These are phyloP conservation scores for Russula foetens DNA, from an alignment of 768 basidiomycete species.

Conservation along the genomic window DNA sequence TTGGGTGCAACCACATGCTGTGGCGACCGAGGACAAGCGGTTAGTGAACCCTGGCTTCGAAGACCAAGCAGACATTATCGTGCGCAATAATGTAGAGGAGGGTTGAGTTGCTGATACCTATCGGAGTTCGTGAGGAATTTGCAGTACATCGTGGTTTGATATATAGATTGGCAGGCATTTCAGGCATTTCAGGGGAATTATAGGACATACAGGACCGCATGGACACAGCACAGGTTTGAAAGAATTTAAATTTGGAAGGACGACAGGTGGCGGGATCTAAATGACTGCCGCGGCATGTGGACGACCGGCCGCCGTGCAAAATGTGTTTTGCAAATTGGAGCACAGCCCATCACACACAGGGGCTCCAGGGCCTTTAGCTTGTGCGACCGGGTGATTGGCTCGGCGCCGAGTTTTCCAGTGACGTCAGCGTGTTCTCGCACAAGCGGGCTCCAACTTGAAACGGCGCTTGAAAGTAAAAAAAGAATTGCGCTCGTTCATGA, in stretches of 20 bases:
- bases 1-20: conserved; percentile 59
- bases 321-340: background rate
- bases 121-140: background rate
- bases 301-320: background rate
- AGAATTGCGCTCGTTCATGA: background rate
- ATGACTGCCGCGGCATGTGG: conserved; percentile 8
- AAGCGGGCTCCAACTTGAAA: conserved; percentile 6
- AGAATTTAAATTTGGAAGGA: background rate
- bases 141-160: background rate
- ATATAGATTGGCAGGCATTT: background rate
- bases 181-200: background rate
- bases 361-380: background rate
- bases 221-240: background rate
- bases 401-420: background rate
- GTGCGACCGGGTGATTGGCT: background rate
- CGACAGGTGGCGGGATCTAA: background rate
- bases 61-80: conserved; percentile 14
- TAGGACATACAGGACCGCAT: too few relatives aligned
- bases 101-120: background rate
- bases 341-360: background rate
- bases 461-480: conserved; percentile 11
- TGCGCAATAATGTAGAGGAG: conserved; percentile 12
- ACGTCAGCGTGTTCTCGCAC: conserved; percentile 12
- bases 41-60: conserved; percentile 62
- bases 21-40: conserved; percentile 65